Conservation (phyloP, 768 basidiomycete genomes). For the Russula emetica region DNA sequence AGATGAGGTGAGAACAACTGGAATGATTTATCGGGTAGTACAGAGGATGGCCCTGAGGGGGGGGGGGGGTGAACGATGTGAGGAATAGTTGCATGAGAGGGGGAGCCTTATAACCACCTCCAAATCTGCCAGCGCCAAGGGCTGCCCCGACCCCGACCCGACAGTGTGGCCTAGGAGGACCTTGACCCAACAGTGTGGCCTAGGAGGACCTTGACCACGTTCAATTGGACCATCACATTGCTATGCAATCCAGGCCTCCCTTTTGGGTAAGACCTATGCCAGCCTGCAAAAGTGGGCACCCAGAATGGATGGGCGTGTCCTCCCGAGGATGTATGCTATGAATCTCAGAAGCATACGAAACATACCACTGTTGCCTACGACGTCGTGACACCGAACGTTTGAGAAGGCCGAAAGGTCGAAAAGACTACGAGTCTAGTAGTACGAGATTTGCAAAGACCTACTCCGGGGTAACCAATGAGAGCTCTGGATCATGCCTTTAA, state of each 20-base stretch:
- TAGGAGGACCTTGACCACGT: conserved; percentile 14
- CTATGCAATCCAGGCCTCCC: conserved; percentile 19
- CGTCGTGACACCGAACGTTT: conserved; percentile 16
- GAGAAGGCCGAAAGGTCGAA: conserved; percentile 10
- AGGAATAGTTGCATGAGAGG: conserved; percentile 6
- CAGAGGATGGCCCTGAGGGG: no score
- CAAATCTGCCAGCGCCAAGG: conserved; percentile 15
- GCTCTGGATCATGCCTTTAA: conserved; percentile 22
- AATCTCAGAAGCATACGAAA: conserved; percentile 22
- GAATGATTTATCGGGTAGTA: no score
- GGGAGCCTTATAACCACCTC: conserved; percentile 10
- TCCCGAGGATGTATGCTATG: conserved; percentile 24
- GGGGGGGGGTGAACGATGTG: neutral
- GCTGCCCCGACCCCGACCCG: no score
- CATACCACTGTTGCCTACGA: conserved; percentile 17
- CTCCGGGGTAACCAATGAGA: conserved; percentile 19
- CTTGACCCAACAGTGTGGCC: no score
- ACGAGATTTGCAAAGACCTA: conserved; percentile 18
- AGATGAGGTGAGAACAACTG: no score
- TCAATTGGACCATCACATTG: conserved; percentile 25
- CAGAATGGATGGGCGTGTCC: conserved; percentile 15
- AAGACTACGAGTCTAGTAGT: no score
- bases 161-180: conserved; percentile 7
- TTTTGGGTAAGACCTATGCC: conserved; percentile 24
- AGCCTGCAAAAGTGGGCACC: conserved; percentile 23